phyloP scores from a whole-genome alignment of 2,329 filamentous ascomycete species.

The Aspergillus sp. region DNA sequence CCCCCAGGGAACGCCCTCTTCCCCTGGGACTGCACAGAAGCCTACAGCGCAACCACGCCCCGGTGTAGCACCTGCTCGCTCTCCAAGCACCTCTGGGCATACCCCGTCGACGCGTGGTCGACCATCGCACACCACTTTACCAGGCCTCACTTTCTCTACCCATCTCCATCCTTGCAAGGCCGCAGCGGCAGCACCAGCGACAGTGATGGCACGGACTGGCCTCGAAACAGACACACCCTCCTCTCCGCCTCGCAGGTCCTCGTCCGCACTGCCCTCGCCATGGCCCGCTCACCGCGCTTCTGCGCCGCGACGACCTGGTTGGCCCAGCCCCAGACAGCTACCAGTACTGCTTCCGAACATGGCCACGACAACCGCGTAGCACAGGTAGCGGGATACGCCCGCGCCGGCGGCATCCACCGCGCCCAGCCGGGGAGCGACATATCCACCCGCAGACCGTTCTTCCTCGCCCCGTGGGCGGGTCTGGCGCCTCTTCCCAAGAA shows the following conservation, averaged over 20 bases:
- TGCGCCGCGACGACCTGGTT: not conserved
- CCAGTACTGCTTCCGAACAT: too few relatives aligned
- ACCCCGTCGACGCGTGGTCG: slow-evolving; percentile 47
- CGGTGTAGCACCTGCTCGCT: slow-evolving; percentile 43
- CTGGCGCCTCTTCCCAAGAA: not conserved
- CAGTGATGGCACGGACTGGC: not conserved
- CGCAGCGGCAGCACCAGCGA: too few relatives aligned
- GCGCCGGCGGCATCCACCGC: not conserved
- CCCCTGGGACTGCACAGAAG: slow-evolving; percentile 51
- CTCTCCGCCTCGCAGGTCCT: not conserved
- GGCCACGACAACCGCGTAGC: not conserved
- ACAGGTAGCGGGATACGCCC: not conserved
- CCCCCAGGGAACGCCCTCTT: slow-evolving; percentile 26
- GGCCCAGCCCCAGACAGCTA: not conserved
- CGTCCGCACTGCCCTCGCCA: too few relatives aligned
- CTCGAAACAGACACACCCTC: not conserved
- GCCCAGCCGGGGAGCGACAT: not conserved
- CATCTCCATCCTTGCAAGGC: not conserved
- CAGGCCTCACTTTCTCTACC: not conserved
- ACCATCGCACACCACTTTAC: slow-evolving; percentile 39
- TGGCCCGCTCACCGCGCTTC: not conserved
- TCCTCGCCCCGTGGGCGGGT: not conserved
- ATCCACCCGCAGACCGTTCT: not conserved
- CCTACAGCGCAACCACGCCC: slow-evolving; percentile 33
- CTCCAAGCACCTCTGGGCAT: slow-evolving; percentile 46